Base-by-base conservation (phyloP, 306 rosid genomes). In the Castanospermum australe region DNA sequence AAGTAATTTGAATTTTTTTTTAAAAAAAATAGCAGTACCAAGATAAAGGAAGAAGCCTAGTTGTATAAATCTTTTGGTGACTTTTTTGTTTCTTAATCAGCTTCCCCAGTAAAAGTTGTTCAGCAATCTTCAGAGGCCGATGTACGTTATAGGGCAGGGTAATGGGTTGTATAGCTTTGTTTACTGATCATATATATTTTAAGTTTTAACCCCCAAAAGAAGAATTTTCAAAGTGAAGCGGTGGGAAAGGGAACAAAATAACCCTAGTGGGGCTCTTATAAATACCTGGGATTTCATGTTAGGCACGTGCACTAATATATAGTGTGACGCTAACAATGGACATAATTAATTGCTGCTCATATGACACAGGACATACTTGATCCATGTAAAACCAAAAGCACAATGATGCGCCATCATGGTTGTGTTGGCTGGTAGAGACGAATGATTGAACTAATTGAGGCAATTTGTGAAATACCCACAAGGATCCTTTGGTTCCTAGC, bases 351-450 rank as follows among this genome's bases (percentile, higher is more conserved):
- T 79, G 63, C 12, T 79, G 63, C 12, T 79, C 17, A 76, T 17
- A 63, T 39, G 21, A 62, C 68, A 74, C 14, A 55, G 80, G 82
- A 86, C 86, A 82, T 36, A 18, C 47, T 79, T 68, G 65, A 35
- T 85, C 32, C 51, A 82, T 82, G 86, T 78, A 71, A 76, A 78
- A 67, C 82, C 33, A 56, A 82, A 86, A 79, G 86, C 65, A 86
- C 89, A 69, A 69, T 75, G 59, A 84, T 75, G 72, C 33, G 79
- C 14, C 28, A 79, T 74, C 12, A 80, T 70, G 59, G 52, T 61
- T 7, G 55, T 41, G 67, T 36, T 77, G 76, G 56, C 41, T 15
- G 44, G 38, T 36, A 51, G 42, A 79, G 62, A 71, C 45, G 18
- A 71, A 73, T 72, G 24, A 83, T 83, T 78, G 51, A 78, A 33